Evolutionary conservation across 2,329 filamentous ascomycete species (phyloP).

Genomic region (Drechslerella stenobrocha): DNA sequence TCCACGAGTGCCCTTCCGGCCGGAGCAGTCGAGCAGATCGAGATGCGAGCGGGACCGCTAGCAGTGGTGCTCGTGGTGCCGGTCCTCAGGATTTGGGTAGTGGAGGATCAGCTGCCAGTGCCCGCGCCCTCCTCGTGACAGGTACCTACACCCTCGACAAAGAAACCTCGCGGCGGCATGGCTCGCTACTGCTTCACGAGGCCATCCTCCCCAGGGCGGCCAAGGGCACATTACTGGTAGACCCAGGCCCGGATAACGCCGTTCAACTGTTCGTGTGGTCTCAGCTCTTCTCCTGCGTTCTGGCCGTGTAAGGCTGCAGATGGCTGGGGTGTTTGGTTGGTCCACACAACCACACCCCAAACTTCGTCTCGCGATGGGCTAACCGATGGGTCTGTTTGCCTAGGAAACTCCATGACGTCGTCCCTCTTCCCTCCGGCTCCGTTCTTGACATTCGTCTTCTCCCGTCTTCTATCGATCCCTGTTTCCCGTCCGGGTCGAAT

Average conservation of each 20-base stretch:
- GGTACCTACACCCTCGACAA: conserved; percentile 48
- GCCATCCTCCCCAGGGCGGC: conserved; percentile 1
- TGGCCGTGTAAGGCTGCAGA: conserved; percentile 32
- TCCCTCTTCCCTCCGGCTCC: conserved; percentile 25
- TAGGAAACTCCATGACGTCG: conserved; percentile 19
- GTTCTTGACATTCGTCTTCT: conserved; percentile 39
- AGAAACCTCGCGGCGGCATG: conserved; percentile 33
- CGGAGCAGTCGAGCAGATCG: conserved; percentile 3
- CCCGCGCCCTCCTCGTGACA: conserved; percentile 42
- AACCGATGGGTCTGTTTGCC: neutral
- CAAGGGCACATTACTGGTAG: too few species aligned
- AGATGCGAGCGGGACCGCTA: neutral
- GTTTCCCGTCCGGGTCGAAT: conserved; percentile 15
- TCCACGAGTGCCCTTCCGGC: conserved; percentile 15
- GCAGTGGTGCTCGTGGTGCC: neutral
- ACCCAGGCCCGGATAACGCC: neutral
- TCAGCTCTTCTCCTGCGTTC: conserved; percentile 1
- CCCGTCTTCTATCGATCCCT: neutral
- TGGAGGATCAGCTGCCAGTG: conserved; percentile 37
- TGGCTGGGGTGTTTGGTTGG: conserved; percentile 1
- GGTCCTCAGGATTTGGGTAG: neutral
- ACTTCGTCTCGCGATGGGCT: neutral
- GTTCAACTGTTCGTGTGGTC: conserved; percentile 41
- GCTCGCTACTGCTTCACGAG: conserved; percentile 42
- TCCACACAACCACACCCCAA: conserved; percentile 5